Evolutionary conservation across 1,139 yeast species (phyloP), one percentile per base, ranked within the genome.

Genomic region (Kazachstania sp.): DNA sequence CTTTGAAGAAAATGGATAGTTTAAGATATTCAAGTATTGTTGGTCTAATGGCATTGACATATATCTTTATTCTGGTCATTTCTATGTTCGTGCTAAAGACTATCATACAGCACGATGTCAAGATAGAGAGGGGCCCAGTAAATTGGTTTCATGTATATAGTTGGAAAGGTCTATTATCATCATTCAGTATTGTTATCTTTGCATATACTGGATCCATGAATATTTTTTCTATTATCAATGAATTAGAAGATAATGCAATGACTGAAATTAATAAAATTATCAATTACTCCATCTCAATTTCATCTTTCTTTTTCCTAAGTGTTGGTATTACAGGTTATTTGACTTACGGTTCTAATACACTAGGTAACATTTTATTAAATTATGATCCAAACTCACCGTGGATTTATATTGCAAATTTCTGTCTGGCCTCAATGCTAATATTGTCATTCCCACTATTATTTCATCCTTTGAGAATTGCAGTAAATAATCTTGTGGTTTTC

Each of bases 121-220:
- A 50, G 11, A 38, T 47, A 12, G 45, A 39, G 11, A 53, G 61
- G 35, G 95, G 95, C 0, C 71, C 73, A 2, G 62, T 86, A 35
- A 70, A 74, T 19, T 67, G 77, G 58, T 65, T 77, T 49, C 57
- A 63, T 32, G 87, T 95, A 1, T 74, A 79, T 26, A 75, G 78
- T 30, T 53, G 74, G 20, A 67, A 77, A n/a, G 81, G 82, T 0
- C 73, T 88, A 12, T 73, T 87, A 48, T 78, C 88, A 34, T 83
- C 95, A 4, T 79, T 92, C 59, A 95, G 96, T n/a, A 84, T 92
- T 54, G 79, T 92, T 49, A 85, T 92, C 16, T 87, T 94, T 70
- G 97, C 97, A 3, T 94, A 80, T 66, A 90, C 97, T 0, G 95
- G 97, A 52, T 95, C 92, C 55, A 97, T 92, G 70, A 92, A 83